phyloP scores from a whole-genome alignment of 2,329 filamentous ascomycete species.

The Penicillium sp. region DNA sequence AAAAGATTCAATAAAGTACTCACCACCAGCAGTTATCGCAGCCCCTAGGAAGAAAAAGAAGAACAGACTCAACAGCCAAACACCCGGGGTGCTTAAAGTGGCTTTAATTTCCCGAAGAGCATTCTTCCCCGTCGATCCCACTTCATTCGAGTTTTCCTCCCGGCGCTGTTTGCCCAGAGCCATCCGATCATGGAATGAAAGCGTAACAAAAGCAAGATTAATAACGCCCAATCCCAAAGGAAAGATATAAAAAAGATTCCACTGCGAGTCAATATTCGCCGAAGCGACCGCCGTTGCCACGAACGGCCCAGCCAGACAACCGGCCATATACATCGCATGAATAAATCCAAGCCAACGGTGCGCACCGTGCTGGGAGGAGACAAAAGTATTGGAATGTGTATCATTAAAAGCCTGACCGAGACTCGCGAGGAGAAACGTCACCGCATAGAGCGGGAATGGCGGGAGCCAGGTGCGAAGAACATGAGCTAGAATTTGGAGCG shows the following conservation, averaged over 20 bases:
- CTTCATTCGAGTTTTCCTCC: neutral
- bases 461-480: constrained; percentile 57
- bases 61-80: constrained; percentile 62
- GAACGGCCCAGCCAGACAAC: constrained; percentile 59
- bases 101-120: constrained; percentile 26
- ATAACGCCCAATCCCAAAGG: constrained; percentile 53
- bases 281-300: constrained; percentile 54
- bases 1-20: neutral
- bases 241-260: constrained; percentile 59
- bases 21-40: constrained; percentile 52
- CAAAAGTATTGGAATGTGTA: constrained; percentile 63
- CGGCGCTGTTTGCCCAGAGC: neutral
- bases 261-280: constrained; percentile 36
- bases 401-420: constrained; percentile 65
- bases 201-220: constrained; percentile 50
- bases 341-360: constrained; percentile 65
- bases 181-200: constrained; percentile 51
- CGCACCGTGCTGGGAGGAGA: constrained; percentile 51
- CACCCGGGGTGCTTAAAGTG: constrained; percentile 20
- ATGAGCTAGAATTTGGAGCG: constrained; percentile 50
- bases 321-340: constrained; percentile 61
- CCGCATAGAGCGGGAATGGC: constrained; percentile 57
- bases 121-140: neutral
- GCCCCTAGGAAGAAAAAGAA: constrained; percentile 65
- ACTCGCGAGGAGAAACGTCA: constrained; percentile 59